Evolutionary conservation across 768 basidiomycete genomes (phyloP).

Genomic region (Podaxis rugospora): DNA sequence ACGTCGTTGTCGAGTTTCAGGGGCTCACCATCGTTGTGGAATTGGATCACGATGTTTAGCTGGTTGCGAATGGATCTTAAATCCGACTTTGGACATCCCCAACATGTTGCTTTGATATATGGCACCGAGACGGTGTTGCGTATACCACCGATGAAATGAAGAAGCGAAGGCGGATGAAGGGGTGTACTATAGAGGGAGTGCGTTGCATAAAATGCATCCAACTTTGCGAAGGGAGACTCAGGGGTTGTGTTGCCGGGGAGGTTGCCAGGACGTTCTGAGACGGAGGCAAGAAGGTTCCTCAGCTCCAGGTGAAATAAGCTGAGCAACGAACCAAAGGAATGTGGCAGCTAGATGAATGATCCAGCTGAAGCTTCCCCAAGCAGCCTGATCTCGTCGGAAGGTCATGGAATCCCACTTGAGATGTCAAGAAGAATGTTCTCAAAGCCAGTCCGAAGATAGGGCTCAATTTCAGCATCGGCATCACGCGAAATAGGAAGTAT

Average conservation of each 20-base stretch:
- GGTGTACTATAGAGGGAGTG: slow-evolving; percentile 22
- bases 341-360: slow-evolving; percentile 23
- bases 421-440: not conserved
- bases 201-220: slow-evolving; percentile 13
- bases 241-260: not conserved
- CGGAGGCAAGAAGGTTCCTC: not conserved
- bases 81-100: not conserved
- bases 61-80: not conserved
- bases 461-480: not conserved
- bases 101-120: not conserved
- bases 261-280: not conserved
- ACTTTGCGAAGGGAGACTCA: slow-evolving; percentile 4
- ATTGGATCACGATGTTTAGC: not conserved
- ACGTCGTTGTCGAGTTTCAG: no score
- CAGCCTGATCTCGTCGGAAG: slow-evolving; percentile 6
- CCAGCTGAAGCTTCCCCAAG: slow-evolving; percentile 18
- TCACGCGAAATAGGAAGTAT: not conserved
- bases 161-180: slow-evolving; percentile 25
- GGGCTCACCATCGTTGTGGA: not conserved
- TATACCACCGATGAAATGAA: not conserved
- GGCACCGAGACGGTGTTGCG: not conserved
- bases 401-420: slow-evolving; percentile 1
- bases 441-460: slow-evolving; percentile 1
- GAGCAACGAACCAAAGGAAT: slow-evolving; percentile 20
- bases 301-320: slow-evolving; percentile 4